Evolutionary conservation across 2,329 filamentous ascomycete species (phyloP), one percentile per base, ranked within the genome.

Genomic region (Parasarocladium wereldwijsianum): DNA sequence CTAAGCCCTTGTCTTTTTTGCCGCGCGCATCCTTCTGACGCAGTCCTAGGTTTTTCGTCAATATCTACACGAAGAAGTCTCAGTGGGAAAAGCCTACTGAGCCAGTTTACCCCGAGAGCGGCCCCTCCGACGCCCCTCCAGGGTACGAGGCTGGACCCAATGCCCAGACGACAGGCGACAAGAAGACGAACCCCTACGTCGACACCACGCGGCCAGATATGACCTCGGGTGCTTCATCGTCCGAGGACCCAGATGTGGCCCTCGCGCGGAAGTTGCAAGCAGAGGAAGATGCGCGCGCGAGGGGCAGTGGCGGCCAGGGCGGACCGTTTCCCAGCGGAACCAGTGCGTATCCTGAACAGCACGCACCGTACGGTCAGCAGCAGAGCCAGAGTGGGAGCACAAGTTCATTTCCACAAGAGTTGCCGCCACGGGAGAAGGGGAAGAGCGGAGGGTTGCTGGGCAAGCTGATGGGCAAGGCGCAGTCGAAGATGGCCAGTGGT

Each of bases 41-140:
- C 8, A n/a, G 6, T 14, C 18, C 6, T 38, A 84, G 78, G 77
- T 93, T 90, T 68, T 94, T 81, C 58, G 80, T 93, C 36, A 90
- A 94, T 58, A 70, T 80, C 36, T 70, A 76, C 53, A 93, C 85
- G 39, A 90, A 90, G 46, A 67, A 79, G 48, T 93, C 86, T 5
- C 80, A 87, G 65, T 94, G 86, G 86, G 80, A 93, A 4, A 77
- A 72, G 41, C 85, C 85, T 12, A 82, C 74, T 21, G 65, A 65
- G 31, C 76, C 80, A 24, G 72, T 73, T 31, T 67, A 70, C 39
- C 62, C 67, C 11, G 41, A 46, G 16, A 46, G 41, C 26, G 48
- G 50, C 6, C 59, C 76, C 9, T 52, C 62, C 5, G 79, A 72
- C 21, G 64, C 76, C 4, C 81, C 81, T 9, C 78, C 80, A 1